phyloP scores from a whole-genome alignment of 306 rosid genomes.

The Lupinus albus region DNA sequence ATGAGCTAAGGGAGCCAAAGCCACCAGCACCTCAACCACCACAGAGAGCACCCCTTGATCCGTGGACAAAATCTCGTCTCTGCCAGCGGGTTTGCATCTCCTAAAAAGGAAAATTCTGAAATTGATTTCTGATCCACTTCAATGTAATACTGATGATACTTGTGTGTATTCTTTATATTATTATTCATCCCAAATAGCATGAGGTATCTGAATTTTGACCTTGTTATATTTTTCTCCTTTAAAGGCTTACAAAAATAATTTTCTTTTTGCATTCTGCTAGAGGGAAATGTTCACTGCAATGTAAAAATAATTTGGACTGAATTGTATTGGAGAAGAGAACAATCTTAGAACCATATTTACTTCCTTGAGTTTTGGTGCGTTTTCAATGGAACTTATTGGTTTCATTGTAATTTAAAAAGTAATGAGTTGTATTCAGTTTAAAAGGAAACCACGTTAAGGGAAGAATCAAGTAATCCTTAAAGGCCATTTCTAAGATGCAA shows the following conservation, averaged over 20 bases:
- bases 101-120: conserved; percentile 64
- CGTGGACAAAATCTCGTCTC: conserved; percentile 83
- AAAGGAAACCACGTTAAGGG: not conserved
- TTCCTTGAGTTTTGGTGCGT: not conserved
- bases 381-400: not conserved
- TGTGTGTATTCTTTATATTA: not conserved
- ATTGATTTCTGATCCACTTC: conserved; percentile 47
- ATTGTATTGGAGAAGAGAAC: conserved; percentile 18
- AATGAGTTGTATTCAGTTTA: not conserved
- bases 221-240: conserved; percentile 16
- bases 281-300: conserved; percentile 30
- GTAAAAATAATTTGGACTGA: conserved; percentile 18
- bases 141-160: conserved; percentile 23
- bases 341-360: not conserved
- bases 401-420: conserved; percentile 5
- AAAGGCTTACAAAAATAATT: conserved; percentile 24
- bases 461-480: not conserved
- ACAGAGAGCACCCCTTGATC: conserved; percentile 77
- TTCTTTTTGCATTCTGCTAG: not conserved
- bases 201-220: conserved; percentile 32
- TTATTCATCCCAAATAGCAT: not conserved
- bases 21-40: conserved; percentile 81
- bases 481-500: too few species aligned
- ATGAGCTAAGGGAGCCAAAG: conserved; percentile 85
- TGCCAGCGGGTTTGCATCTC: conserved; percentile 77